A percentile compares a stretch with the other conserved stretches of the same genome.
Evolutionary conservation across 2,329 filamentous ascomycete species (phyloP).

Genomic region (Didymella segeticola): DNA sequence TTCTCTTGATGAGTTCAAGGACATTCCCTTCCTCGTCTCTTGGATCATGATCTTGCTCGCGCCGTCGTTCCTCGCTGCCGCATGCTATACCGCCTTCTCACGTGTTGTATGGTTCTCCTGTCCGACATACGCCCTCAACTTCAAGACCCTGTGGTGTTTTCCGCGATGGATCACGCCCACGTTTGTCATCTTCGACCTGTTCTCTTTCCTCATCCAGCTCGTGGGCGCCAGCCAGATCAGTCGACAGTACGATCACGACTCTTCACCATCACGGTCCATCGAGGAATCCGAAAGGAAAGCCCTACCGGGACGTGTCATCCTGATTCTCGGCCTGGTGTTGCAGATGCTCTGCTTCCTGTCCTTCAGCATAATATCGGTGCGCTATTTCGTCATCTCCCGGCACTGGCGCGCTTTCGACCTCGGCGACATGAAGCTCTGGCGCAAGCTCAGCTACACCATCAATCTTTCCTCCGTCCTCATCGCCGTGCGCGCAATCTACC

Average conservation of each 20-base stretch:
- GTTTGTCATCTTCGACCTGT: conserved; percentile 57
- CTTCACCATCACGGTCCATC: conserved; percentile 51
- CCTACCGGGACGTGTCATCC: conserved; percentile 39
- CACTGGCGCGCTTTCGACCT: conserved; percentile 41
- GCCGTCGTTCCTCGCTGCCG: conserved; percentile 58
- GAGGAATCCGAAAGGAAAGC: conserved; percentile 40
- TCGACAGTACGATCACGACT: conserved; percentile 37
- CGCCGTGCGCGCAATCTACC: conserved; percentile 60
- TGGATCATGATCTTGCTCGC: conserved; percentile 57
- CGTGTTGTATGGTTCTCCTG: conserved; percentile 54
- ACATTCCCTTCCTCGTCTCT: conserved; percentile 50
- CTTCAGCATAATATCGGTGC: conserved; percentile 52
- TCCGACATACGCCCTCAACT: conserved; percentile 48
- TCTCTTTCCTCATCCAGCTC: conserved; percentile 57
- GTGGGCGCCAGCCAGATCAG: conserved; percentile 54
- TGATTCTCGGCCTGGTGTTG: conserved; percentile 57
- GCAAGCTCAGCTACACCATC: conserved; percentile 43
- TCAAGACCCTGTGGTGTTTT: conserved; percentile 53
- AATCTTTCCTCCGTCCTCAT: conserved; percentile 41
- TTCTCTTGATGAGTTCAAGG: conserved; percentile 38
- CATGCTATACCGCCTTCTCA: conserved; percentile 58
- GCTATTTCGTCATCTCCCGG: conserved; percentile 43
- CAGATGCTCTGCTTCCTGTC: conserved; percentile 60
- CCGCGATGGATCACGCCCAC: conserved; percentile 55
- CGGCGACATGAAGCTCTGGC: conserved; percentile 47